phyloP scores from a whole-genome alignment of 257 asterid genomes.

The Solanum medicagineum region DNA sequence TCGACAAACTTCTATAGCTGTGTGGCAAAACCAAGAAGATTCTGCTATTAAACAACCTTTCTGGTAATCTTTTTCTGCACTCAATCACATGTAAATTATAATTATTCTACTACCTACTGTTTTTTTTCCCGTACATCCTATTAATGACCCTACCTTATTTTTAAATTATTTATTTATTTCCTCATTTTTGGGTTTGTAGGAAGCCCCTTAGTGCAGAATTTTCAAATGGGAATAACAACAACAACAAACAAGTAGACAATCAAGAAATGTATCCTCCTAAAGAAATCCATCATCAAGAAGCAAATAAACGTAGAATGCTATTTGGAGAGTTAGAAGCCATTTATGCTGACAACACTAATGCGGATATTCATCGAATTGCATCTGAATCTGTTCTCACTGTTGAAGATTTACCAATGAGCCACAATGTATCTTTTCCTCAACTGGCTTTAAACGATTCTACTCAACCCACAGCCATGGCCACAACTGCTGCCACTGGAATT shows the following conservation, averaged over 20 bases:
- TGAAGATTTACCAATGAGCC: not conserved
- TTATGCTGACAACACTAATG: constrained; percentile 17
- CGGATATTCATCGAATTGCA: constrained; percentile 9
- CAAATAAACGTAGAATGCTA: constrained; percentile 5
- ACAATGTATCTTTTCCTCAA: not conserved
- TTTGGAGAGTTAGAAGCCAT: constrained; percentile 63
- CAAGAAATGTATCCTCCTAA: constrained; percentile 9
- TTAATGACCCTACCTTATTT: not conserved
- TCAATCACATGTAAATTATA: not conserved
- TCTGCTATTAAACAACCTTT: constrained; percentile 30
- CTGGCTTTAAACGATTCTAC: not conserved
- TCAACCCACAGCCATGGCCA: not conserved
- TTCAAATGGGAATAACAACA: constrained; percentile 21
- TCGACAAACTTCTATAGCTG: constrained; percentile 29
- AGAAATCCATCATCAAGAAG: constrained; percentile 1
- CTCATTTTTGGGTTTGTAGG: constrained; percentile 29
- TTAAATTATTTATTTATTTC: not conserved
- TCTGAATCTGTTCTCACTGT: constrained; percentile 7
- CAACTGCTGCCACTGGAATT: not conserved
- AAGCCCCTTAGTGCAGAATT: constrained; percentile 30
- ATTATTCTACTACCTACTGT: not conserved
- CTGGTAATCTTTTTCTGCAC: constrained; percentile 27
- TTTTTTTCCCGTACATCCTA: not conserved
- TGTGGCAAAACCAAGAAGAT: constrained; percentile 52
- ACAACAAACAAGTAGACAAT: constrained; percentile 15